These are phyloP conservation scores for Choiromyces venosus DNA, from an alignment of 495 filamentous ascomycete genomes.

Conservation along the genomic window DNA sequence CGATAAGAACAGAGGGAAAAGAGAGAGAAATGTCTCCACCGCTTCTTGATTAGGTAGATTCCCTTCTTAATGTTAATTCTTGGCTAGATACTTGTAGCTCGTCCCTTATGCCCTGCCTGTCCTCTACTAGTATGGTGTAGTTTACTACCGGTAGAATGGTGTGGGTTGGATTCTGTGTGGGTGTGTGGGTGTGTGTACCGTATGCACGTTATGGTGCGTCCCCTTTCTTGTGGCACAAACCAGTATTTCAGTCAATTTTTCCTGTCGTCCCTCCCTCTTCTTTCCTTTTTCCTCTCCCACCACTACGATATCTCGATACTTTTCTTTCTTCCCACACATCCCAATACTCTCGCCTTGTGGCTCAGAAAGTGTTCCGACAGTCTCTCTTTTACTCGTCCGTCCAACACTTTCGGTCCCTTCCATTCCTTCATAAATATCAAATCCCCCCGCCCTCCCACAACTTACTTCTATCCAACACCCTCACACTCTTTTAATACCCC, in stretches of 20 bases:
- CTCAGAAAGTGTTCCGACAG: background rate
- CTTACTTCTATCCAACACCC: constrained; percentile 22
- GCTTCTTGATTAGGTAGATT: background rate
- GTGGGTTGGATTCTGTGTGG: background rate
- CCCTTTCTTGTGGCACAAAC: background rate
- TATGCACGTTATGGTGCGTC: background rate
- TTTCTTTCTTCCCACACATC: constrained; percentile 1
- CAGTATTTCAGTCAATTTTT: background rate
- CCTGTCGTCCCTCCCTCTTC: background rate
- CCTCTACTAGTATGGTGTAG: too few relatives aligned
- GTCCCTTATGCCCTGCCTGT: background rate
- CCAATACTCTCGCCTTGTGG: background rate
- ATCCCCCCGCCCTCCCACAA: constrained; percentile 16
- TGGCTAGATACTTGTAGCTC: background rate
- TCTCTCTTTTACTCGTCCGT: constrained; percentile 25
- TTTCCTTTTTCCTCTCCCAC: constrained; percentile 16
- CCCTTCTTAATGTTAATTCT: background rate
- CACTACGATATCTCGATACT: background rate
- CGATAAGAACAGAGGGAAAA: too few relatives aligned
- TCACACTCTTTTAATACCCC: constrained; percentile 18
- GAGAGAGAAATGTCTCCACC: background rate
- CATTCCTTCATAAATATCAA: constrained; percentile 40
- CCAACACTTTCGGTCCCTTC: constrained; percentile 16
- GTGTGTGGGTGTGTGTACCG: background rate
- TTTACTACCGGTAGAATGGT: too few relatives aligned